Conservation (phyloP, 2,329 filamentous ascomycete genomes). For the Venturia nashicola region DNA sequence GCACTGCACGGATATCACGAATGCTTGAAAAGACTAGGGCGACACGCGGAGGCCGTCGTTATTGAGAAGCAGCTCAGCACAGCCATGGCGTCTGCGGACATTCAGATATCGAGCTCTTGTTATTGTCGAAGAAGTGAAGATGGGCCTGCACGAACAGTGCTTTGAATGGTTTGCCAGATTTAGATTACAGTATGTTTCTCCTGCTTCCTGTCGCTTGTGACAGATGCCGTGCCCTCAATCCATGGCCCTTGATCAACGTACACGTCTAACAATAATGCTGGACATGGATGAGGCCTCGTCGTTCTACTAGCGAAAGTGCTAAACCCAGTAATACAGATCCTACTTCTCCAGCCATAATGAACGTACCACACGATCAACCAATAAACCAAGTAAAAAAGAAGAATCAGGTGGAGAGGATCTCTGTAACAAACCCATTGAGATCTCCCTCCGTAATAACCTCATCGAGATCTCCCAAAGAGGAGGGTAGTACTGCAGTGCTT, state of each 20-base stretch:
- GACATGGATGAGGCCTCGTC: neutral
- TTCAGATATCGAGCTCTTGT: constrained; percentile 45
- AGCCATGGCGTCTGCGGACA: constrained; percentile 46
- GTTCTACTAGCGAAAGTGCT: neutral
- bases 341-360: neutral
- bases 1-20: constrained; percentile 62
- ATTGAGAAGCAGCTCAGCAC: constrained; percentile 38
- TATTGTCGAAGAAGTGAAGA: constrained; percentile 33
- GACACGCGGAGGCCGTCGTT: constrained; percentile 34
- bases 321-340: neutral
- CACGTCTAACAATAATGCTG: no score
- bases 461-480: neutral
- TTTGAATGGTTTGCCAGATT: neutral
- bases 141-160: neutral
- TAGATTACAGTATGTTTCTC: neutral
- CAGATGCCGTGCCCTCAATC: neutral
- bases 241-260: neutral
- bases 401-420: neutral
- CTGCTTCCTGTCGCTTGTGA: neutral
- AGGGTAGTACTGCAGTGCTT: neutral
- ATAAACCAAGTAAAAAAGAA: neutral
- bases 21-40: constrained; percentile 46
- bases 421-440: no score
- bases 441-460: neutral
- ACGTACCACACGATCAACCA: neutral